Conservation (phyloP, 495 filamentous ascomycete genomes). For the Alectoria sarmentosa region DNA sequence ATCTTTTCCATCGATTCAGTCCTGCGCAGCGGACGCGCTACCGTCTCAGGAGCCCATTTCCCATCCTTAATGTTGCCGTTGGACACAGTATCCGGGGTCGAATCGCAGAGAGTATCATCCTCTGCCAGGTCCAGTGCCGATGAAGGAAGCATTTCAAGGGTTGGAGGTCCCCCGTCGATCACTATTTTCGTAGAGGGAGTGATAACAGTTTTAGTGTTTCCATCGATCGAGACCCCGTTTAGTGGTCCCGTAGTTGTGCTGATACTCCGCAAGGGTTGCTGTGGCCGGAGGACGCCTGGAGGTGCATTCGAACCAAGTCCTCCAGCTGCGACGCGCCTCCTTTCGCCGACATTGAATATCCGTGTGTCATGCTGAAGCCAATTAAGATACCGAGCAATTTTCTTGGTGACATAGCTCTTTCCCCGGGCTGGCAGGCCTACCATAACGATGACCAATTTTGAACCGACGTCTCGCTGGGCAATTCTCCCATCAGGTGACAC, state of each 20-base stretch:
- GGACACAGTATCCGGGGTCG: conserved; percentile 21
- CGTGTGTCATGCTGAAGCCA: conserved; percentile 93
- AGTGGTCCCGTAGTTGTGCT: conserved; percentile 33
- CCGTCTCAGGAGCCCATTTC: neutral
- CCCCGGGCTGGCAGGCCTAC: conserved; percentile 90
- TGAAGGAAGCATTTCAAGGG: conserved; percentile 29
- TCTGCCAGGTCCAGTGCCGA: conserved; percentile 18
- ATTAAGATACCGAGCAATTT: conserved; percentile 87
- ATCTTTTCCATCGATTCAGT: conserved; percentile 42
- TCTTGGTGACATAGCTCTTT: conserved; percentile 98
- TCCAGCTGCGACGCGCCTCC: conserved; percentile 72
- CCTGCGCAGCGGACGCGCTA: neutral
- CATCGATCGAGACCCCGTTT: conserved; percentile 27
- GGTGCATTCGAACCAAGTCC: conserved; percentile 33
- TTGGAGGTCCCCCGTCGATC: conserved; percentile 40
- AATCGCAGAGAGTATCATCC: neutral
- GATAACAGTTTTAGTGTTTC: conserved; percentile 32
- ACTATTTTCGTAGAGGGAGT: conserved; percentile 40
- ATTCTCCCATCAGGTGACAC: conserved; percentile 94
- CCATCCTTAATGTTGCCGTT: conserved; percentile 5
- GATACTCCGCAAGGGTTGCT: neutral
- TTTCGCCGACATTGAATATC: conserved; percentile 96
- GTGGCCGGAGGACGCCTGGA: neutral
- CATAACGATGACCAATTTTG: conserved; percentile 97
- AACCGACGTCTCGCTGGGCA: conserved; percentile 81